A percentile compares a stretch with the other conserved stretches of the same genome.
phyloP scores from a whole-genome alignment of 129 eudicot genomes.

The Artemisia argyi region DNA sequence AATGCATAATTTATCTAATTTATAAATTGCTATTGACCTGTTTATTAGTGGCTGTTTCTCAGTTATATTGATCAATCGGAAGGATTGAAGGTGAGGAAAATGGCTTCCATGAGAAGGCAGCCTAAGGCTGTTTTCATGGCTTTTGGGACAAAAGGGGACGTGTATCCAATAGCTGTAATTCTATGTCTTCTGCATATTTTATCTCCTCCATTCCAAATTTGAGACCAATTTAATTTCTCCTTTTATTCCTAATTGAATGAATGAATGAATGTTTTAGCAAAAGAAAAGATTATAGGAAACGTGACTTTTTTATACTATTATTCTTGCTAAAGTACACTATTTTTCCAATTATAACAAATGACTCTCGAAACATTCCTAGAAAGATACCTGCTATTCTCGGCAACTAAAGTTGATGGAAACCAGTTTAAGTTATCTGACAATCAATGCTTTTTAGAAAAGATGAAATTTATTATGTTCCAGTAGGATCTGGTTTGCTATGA shows the following conservation, averaged over 20 bases:
- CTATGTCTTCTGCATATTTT: background rate
- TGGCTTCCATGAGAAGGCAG: constrained; percentile 22
- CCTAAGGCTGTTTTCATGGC: constrained; percentile 88
- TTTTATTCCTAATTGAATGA: constrained; percentile 1
- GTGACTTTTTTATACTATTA: too few relatives aligned
- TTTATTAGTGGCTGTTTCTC: background rate
- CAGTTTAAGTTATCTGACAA: too few relatives aligned
- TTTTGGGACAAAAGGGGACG: constrained; percentile 96
- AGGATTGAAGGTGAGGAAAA: background rate
- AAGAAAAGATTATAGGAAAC: too few relatives aligned
- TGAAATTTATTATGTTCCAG: background rate
- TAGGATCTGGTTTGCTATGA: too few relatives aligned
- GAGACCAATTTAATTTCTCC: constrained; percentile 8
- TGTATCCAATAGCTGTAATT: constrained; percentile 80
- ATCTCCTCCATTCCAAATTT: constrained; percentile 1
- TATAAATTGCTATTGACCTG: constrained; percentile 15
- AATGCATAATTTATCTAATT: background rate
- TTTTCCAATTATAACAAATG: too few relatives aligned
- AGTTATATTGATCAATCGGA: too few relatives aligned
- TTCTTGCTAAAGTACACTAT: too few relatives aligned
- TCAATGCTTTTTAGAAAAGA: too few relatives aligned
- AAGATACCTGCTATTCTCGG: constrained; percentile 14
- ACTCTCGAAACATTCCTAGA: background rate
- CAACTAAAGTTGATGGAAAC: too few relatives aligned
- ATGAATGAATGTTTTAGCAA: too few relatives aligned